A percentile compares a stretch with the other conserved stretches of the same genome.
These are phyloP conservation scores for Coemansia sp. DNA, from an alignment of 371 early-diverging fungal species.

Conservation along the genomic window DNA sequence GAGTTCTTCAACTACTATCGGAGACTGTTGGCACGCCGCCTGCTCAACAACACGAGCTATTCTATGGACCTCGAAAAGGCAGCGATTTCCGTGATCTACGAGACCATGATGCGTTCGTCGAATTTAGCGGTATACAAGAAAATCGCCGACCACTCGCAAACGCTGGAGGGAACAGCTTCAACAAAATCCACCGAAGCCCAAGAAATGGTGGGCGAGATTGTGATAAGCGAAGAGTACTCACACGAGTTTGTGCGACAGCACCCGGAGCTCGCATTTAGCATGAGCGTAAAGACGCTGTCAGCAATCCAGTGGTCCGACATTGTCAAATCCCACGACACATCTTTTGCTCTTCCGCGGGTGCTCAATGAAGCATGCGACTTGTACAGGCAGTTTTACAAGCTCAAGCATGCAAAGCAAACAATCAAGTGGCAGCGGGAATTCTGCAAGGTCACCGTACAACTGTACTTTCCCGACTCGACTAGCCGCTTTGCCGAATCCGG, in stretches of 20 bases:
- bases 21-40: constrained; percentile 13
- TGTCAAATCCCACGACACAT: neutral
- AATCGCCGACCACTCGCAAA: neutral
- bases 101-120: neutral
- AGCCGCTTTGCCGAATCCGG: constrained; percentile 15
- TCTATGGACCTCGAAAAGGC: constrained; percentile 14
- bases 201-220: too few relatives aligned
- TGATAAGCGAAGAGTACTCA: too few relatives aligned
- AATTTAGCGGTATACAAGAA: neutral
- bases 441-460: constrained; percentile 24
- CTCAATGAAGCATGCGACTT: neutral
- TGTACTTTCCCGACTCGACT: constrained; percentile 20
- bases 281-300: neutral
- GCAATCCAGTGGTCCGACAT: neutral
- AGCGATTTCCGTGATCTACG: constrained; percentile 9
- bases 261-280: neutral
- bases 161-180: neutral
- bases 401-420: neutral
- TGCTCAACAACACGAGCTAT: constrained; percentile 9
- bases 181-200: neutral
- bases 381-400: neutral
- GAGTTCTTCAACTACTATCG: constrained; percentile 10
- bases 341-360: neutral
- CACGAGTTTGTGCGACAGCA: too few relatives aligned
- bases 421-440: constrained; percentile 25